phyloP scores from a whole-genome alignment of 78 protist species.

The Protostelium mycophagum region DNA sequence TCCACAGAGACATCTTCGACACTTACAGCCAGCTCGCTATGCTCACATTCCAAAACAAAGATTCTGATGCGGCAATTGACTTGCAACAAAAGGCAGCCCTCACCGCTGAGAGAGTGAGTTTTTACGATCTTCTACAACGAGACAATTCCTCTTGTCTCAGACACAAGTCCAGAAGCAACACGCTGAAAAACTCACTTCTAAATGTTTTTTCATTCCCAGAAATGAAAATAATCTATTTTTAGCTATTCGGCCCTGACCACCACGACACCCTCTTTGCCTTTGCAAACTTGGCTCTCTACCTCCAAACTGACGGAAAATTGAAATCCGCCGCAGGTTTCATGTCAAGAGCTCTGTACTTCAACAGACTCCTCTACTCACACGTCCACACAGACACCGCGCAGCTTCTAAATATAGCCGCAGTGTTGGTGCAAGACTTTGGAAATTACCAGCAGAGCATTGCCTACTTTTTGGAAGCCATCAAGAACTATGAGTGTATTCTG shows the following conservation, averaged over 20 bases:
- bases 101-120: conserved; percentile 23
- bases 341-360: conserved; percentile 34
- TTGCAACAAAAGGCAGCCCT: conserved; percentile 47
- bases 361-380: conserved; percentile 17
- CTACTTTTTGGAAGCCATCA: conserved; percentile 14
- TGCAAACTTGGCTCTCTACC: conserved; percentile 39
- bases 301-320: conserved; percentile 20
- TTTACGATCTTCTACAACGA: neutral
- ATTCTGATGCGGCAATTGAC: conserved; percentile 28
- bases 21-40: conserved; percentile 45
- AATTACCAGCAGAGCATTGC: conserved; percentile 13
- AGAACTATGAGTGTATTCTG: conserved; percentile 23
- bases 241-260: conserved; percentile 47
- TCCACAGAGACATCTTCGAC: conserved; percentile 30
- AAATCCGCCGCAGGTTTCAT: conserved; percentile 29
- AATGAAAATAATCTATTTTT: too few species aligned
- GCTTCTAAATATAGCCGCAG: conserved; percentile 4
- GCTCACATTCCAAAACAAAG: conserved; percentile 34
- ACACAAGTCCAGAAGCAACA: too few species aligned
- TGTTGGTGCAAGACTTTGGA: conserved; percentile 23
- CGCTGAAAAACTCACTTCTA: too few species aligned
- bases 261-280: conserved; percentile 50
- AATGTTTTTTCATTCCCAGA: too few species aligned
- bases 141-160: neutral
- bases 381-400: conserved; percentile 52